These are phyloP conservation scores for Nannizziopsis barbatae DNA, from an alignment of 2,329 filamentous ascomycete species.

Conservation along the genomic window DNA sequence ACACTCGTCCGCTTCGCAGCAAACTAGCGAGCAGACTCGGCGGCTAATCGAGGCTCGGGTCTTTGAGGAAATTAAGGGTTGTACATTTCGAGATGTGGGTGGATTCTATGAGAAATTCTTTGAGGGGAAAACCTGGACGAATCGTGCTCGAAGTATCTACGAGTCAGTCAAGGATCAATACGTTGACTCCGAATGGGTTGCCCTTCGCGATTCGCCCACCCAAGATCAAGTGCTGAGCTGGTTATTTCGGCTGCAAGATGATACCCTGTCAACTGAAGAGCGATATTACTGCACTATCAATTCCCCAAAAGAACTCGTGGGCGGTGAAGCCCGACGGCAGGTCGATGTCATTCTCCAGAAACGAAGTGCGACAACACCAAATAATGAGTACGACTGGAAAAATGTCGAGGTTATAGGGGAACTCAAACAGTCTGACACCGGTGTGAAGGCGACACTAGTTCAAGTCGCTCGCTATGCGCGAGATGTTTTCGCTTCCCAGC, in stretches of 20 bases:
- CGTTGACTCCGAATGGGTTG: conserved; percentile 8
- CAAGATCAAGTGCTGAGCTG: conserved; percentile 11
- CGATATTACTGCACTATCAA: conserved; percentile 12
- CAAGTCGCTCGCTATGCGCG: conserved; percentile 15
- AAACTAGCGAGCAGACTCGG: conserved; percentile 17
- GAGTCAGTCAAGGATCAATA: conserved; percentile 1
- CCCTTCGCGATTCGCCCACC: conserved; percentile 10
- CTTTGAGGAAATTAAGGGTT: conserved; percentile 15
- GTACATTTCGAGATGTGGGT: conserved; percentile 15
- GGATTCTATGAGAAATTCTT: conserved; percentile 20
- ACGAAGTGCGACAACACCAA: neutral
- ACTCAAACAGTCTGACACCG: conserved; percentile 12
- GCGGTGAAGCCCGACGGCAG: conserved; percentile 14
- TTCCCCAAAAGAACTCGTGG: conserved; percentile 9
- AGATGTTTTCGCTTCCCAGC: conserved; percentile 18
- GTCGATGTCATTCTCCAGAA: conserved; percentile 16
- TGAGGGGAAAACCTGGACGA: conserved; percentile 16
- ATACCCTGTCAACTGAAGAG: conserved; percentile 13
- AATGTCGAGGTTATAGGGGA: conserved; percentile 17
- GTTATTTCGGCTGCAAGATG: conserved; percentile 16
- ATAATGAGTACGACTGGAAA: conserved; percentile 15
- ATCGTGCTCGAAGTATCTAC: conserved; percentile 9
- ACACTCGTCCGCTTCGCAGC: conserved; percentile 10
- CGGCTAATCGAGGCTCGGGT: conserved; percentile 14
- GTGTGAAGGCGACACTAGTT: conserved; percentile 13